Evolutionary conservation across 192 early-diverging fungal genomes (phyloP), one percentile per base, ranked within the genome.

Genomic region (Backusella sp.): DNA sequence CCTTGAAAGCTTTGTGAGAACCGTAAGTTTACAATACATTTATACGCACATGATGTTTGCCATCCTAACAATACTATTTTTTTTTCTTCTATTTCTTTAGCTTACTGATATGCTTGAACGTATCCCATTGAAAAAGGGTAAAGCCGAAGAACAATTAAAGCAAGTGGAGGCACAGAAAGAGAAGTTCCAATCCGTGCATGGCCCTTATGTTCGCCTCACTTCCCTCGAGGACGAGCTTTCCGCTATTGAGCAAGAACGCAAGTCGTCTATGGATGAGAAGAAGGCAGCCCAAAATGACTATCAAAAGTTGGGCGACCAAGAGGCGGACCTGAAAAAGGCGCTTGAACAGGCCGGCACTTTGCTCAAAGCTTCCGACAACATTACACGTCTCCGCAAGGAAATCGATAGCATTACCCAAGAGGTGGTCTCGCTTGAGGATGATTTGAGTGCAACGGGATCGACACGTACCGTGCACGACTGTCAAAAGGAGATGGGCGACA

Each of bases 401-500:
- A 70, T 86, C 3, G 76, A 56, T 19, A 56, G 37, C 1, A 72
- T 92, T 14, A 72, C 65, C 7, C 62, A 68, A 9, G 91, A 92
- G 28, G 82, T 94, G 23, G 75, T 74, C 30, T n/a, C 70, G 0
- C 28, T 92, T 42, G 78, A 88, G 42, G 73, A 75, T 0, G 83
- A 90, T 9, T 78, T 92, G 52, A 79, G 80, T 19, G 71, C 59
- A 4, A 77, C 90, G 1, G 92, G 91, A 0, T 92, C 91, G 1
- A 85, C 83, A 14, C 89, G 89, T 74, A 94, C 92, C 5, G 73
- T 88, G 26, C 89, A 91, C 4, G 92, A 96, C 30, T 84, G 89
- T 39, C 91, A 92, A 76, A 78, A 74, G 11, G 91, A 94, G 56
- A 78, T 90, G 9, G 84, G 85, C 4, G 44, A 62, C 1, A 73